phyloP scores from a whole-genome alignment of 2,329 filamentous ascomycete genomes.

The Lecanicillium sp. region DNA sequence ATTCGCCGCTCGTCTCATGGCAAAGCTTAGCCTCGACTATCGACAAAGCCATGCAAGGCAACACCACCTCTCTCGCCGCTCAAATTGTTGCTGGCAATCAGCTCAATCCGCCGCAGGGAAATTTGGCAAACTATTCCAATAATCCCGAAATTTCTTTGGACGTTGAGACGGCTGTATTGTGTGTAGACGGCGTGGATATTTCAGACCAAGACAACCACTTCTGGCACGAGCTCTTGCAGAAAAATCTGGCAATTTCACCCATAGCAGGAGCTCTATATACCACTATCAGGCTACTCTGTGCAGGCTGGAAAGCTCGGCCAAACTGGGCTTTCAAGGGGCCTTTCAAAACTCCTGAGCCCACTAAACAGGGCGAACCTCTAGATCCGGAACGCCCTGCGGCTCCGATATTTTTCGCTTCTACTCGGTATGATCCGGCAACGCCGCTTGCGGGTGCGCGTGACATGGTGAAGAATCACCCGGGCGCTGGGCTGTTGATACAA shows the following conservation, averaged over 20 bases:
- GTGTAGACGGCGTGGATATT: slow-evolving; percentile 25
- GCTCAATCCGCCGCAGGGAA: no score
- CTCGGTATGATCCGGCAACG: slow-evolving; percentile 37
- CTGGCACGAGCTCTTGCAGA: slow-evolving; percentile 20
- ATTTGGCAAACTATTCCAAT: no score
- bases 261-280: slow-evolving; percentile 25
- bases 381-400: slow-evolving; percentile 24
- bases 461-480: slow-evolving; percentile 15
- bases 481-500: slow-evolving; percentile 14
- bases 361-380: slow-evolving; percentile 11
- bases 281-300: slow-evolving; percentile 28
- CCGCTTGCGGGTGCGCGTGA: slow-evolving; percentile 28
- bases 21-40: slow-evolving; percentile 10
- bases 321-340: slow-evolving; percentile 31
- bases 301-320: slow-evolving; percentile 26
- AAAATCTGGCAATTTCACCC: slow-evolving; percentile 18
- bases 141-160: slow-evolving; percentile 10
- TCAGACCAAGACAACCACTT: slow-evolving; percentile 13
- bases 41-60: slow-evolving; percentile 13
- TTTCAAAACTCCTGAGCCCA: slow-evolving; percentile 19
- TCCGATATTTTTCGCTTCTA: slow-evolving; percentile 35
- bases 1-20: slow-evolving; percentile 10
- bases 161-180: slow-evolving; percentile 19
- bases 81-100: no score
- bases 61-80: slow-evolving; percentile 1